Evolutionary conservation across 148 eudicot genomes (phyloP).

Genomic region (Chenopodium quinoa): DNA sequence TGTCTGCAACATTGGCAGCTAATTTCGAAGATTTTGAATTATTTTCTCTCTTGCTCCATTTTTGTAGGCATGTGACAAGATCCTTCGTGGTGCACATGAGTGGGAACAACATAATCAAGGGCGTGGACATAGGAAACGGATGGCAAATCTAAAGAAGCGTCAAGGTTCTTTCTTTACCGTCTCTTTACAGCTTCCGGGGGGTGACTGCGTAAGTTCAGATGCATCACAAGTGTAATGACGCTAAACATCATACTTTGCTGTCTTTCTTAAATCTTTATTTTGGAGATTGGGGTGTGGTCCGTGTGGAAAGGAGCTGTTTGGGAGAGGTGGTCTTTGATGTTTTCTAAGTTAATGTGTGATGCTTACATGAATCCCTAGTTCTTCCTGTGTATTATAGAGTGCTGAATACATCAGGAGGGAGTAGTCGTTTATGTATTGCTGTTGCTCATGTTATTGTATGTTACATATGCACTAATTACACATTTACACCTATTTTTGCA

Average conservation of each 20-base stretch:
- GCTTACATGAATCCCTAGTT: neutral
- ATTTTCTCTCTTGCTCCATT: neutral
- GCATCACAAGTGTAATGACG: neutral
- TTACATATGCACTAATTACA: no score
- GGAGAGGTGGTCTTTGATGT: neutral
- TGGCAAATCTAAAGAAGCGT: conserved; percentile 48
- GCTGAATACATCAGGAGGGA: neutral
- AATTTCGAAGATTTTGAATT: neutral
- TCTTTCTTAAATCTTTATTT: neutral
- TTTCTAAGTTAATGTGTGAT: neutral
- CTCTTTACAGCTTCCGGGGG: neutral
- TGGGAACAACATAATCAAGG: conserved; percentile 94
- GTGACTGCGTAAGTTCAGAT: neutral
- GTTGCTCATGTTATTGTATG: no score
- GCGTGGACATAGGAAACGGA: conserved; percentile 71
- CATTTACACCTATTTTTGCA: no score
- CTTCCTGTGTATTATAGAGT: neutral
- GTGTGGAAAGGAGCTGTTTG: neutral
- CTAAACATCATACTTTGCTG: neutral
- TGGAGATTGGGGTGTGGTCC: neutral
- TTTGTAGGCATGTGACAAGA: conserved; percentile 74
- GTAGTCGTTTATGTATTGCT: no score
- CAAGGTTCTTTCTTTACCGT: conserved; percentile 21
- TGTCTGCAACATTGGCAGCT: neutral
- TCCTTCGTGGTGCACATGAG: conserved; percentile 80